A percentile compares a stretch with the other conserved stretches of the same genome.
phyloP scores from a whole-genome alignment of 306 rosid species.

The Carpinus fangiana region DNA sequence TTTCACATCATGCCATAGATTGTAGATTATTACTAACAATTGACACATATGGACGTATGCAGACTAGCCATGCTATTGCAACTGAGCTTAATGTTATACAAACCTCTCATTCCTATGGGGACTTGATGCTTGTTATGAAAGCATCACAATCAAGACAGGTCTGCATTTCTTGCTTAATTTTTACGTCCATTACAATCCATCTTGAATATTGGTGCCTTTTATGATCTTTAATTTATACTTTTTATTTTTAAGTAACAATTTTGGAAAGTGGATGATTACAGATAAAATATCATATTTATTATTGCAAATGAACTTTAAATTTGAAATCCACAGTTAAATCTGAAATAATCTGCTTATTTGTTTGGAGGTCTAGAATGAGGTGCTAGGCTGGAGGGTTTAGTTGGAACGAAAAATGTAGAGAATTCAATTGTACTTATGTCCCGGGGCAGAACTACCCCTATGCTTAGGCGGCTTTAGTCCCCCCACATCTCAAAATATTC shows the following conservation, averaged over 20 bases:
- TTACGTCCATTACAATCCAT: slow-evolving; percentile 9
- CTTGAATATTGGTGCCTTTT: slow-evolving; percentile 16
- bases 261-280: slow-evolving; percentile 9
- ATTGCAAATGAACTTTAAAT: slow-evolving; percentile 12
- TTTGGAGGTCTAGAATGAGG: neutral
- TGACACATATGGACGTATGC: slow-evolving; percentile 38
- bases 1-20: neutral
- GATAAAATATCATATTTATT: slow-evolving; percentile 6
- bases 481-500: too few relatives aligned
- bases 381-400: neutral
- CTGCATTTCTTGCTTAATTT: slow-evolving; percentile 26
- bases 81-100: slow-evolving; percentile 73
- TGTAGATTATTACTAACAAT: slow-evolving; percentile 12
- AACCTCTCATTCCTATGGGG: slow-evolving; percentile 90
- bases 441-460: too few relatives aligned
- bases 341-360: neutral
- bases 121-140: slow-evolving; percentile 70
- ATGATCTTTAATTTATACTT: slow-evolving; percentile 10
- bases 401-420: neutral
- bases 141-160: slow-evolving; percentile 77
- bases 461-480: too few relatives aligned
- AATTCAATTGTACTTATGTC: neutral
- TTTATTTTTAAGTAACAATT: slow-evolving; percentile 6
- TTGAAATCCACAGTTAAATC: slow-evolving; percentile 15
- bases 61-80: slow-evolving; percentile 77